These are phyloP conservation scores for Nyssa sinensis DNA, from an alignment of 148 eudicot genomes.

Conservation along the genomic window DNA sequence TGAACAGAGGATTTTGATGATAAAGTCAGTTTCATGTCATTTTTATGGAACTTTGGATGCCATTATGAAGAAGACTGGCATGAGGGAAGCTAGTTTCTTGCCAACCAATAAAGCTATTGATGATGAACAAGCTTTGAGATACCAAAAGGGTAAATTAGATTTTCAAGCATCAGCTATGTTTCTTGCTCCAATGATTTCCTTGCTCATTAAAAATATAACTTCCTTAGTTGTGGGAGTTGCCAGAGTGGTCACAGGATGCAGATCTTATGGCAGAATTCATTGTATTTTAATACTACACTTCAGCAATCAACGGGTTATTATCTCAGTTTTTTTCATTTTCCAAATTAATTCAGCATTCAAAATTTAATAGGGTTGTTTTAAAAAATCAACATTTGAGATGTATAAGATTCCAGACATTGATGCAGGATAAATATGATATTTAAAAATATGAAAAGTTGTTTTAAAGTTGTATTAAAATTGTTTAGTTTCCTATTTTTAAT, in stretches of 20 bases:
- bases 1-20: slow-evolving; percentile 23
- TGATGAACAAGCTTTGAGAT: slow-evolving; percentile 13
- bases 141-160: slow-evolving; percentile 27
- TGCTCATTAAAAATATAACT: slow-evolving; percentile 16
- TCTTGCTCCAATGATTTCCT: slow-evolving; percentile 19
- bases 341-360: no score
- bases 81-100: slow-evolving; percentile 28
- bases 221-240: slow-evolving; percentile 24
- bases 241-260: slow-evolving; percentile 8
- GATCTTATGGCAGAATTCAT: no score
- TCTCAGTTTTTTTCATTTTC: no score
- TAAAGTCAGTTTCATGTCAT: slow-evolving; percentile 20
- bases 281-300: no score
- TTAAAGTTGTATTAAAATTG: no score
- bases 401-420: no score
- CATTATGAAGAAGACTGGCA: slow-evolving; percentile 19
- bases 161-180: slow-evolving; percentile 35
- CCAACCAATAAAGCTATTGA: slow-evolving; percentile 34
- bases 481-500: no score
- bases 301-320: no score
- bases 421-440: no score
- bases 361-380: no score
- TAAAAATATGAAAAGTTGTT: no score
- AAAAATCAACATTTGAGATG: no score
- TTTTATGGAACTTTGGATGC: slow-evolving; percentile 23